These are phyloP conservation scores for Sporodiniella umbellata DNA, from an alignment of 371 early-diverging fungal genomes.

Conservation along the genomic window DNA sequence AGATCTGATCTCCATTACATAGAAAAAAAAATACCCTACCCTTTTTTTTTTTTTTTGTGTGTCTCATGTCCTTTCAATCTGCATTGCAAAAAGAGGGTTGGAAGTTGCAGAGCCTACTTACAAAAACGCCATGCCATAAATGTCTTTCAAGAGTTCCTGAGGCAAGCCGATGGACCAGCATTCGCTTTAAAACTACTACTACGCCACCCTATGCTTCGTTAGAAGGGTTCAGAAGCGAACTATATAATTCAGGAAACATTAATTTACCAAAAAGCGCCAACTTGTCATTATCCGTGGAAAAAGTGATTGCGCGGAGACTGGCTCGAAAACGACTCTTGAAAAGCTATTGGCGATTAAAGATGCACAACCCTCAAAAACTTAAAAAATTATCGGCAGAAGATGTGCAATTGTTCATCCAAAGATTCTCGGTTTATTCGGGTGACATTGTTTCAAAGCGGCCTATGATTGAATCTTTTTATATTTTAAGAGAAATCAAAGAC, in stretches of 20 bases:
- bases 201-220: not conserved
- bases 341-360: slow-evolving; percentile 5
- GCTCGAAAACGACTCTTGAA: slow-evolving; percentile 9
- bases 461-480: slow-evolving; percentile 3
- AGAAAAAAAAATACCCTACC: no score
- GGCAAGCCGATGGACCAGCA: not conserved
- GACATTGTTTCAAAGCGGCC: slow-evolving; percentile 2
- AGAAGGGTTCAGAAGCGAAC: slow-evolving; percentile 11
- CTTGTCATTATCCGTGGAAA: slow-evolving; percentile 1
- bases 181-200: no score
- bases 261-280: not conserved
- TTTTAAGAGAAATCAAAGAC: slow-evolving; percentile 15
- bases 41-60: not conserved
- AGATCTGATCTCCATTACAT: not conserved
- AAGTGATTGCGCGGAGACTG: slow-evolving; percentile 6
- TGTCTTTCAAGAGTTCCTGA: slow-evolving; percentile 26
- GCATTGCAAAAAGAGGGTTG: slow-evolving; percentile 29
- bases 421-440: slow-evolving; percentile 9
- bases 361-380: not conserved
- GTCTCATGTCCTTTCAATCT: slow-evolving; percentile 29
- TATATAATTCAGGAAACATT: slow-evolving; percentile 10
- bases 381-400: slow-evolving; percentile 11
- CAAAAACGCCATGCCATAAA: slow-evolving; percentile 25
- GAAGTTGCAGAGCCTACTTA: slow-evolving; percentile 26
- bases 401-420: slow-evolving; percentile 3